Percentiles rank a stretch among this genome's conserved stretches.
Evolutionary conservation across 768 basidiomycete species (phyloP).

Genomic region (Naganishia vishniacii): DNA sequence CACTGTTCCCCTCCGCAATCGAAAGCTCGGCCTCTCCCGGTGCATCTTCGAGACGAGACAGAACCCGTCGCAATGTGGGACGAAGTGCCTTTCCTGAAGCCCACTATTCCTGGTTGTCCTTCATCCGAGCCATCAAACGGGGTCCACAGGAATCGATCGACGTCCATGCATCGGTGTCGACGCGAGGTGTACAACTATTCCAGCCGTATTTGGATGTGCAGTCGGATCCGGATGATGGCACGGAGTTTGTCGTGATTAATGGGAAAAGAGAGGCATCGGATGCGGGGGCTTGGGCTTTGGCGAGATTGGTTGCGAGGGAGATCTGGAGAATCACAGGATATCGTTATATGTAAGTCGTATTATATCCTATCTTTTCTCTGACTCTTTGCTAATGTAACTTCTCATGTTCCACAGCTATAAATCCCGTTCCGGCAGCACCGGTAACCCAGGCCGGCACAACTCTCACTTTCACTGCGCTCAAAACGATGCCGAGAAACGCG

Average conservation of each 20-base stretch:
- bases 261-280: conserved; percentile 2
- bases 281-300: conserved; percentile 8
- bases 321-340: conserved; percentile 16
- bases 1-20: neutral
- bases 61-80: conserved; percentile 11
- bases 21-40: neutral
- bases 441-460: conserved; percentile 17
- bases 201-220: conserved; percentile 1
- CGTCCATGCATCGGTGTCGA: conserved; percentile 3
- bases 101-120: neutral
- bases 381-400: neutral
- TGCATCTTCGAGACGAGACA: conserved; percentile 7
- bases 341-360: neutral
- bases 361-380: too few species aligned
- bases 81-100: conserved; percentile 7
- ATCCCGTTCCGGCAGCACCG: conserved; percentile 15
- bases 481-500: conserved; percentile 4
- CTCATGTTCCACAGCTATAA: conserved; percentile 1
- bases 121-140: neutral
- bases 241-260: neutral
- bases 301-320: conserved; percentile 7
- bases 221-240: neutral
- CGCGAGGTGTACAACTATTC: neutral
- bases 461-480: conserved; percentile 19
- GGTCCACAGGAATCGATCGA: neutral